Conservation (phyloP, 1,284 basidiomycete species). For the Melampsora americana region DNA sequence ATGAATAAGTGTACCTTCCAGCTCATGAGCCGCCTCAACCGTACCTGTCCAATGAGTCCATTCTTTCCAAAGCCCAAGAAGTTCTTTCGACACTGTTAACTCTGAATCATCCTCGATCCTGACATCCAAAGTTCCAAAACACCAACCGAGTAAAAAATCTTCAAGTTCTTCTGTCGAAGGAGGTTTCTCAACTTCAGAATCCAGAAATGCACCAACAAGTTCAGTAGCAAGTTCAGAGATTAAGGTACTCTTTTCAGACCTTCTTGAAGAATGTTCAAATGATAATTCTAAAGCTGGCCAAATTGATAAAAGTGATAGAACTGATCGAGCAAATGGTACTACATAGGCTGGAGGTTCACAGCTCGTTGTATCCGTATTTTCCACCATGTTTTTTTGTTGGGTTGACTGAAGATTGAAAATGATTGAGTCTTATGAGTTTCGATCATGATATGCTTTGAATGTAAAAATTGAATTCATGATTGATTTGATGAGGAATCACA, state of each 20-base stretch:
- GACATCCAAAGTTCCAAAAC: conserved; percentile 22
- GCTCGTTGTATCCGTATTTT: no score
- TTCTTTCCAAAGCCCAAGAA: conserved; percentile 27
- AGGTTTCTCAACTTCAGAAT: not conserved
- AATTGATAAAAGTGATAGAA: conserved; percentile 14
- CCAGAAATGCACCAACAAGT: conserved; percentile 28
- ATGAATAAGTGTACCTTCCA: conserved; percentile 18
- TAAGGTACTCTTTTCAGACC: not conserved
- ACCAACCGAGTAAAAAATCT: conserved; percentile 30
- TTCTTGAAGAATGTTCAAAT: conserved; percentile 14
- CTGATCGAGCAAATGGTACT: conserved; percentile 26
- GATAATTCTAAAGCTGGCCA: conserved; percentile 33
- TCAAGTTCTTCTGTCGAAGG: conserved; percentile 16
- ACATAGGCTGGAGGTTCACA: not conserved
- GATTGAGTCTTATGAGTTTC: no score
- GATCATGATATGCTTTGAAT: no score
- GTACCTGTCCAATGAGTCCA: not conserved
- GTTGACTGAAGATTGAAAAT: not conserved
- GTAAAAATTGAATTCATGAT: no score
- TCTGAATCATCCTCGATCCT: conserved; percentile 35
- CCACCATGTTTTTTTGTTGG: not conserved
- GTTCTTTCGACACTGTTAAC: not conserved
- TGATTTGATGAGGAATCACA: not conserved
- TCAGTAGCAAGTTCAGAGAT: conserved; percentile 23
- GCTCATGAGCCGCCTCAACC: not conserved